phyloP scores from a whole-genome alignment of 208 protist species.

The Crithidia fasciculata region DNA sequence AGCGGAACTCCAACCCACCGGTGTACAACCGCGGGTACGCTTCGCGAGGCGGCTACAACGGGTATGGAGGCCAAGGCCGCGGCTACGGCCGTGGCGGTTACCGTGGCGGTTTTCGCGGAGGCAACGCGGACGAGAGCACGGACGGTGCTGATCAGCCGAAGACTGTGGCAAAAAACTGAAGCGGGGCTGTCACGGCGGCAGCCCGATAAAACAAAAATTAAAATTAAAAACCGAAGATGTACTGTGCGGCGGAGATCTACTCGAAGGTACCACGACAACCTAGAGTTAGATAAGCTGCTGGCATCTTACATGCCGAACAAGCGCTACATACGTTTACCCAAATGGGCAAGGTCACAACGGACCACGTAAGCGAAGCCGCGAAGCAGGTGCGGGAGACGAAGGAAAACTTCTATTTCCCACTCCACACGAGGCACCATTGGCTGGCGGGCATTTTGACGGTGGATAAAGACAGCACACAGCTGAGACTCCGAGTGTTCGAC shows the following conservation, averaged over 20 bases:
- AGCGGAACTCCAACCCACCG: not conserved
- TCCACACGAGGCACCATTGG: slow-evolving; percentile 3
- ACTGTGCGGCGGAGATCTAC: not conserved
- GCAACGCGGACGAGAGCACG: not conserved
- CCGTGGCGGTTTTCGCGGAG: slow-evolving; percentile 2
- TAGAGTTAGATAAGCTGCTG: not conserved
- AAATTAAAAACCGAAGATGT: no score
- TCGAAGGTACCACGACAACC: not conserved
- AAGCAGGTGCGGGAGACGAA: not conserved
- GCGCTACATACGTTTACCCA: not conserved
- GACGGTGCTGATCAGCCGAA: not conserved
- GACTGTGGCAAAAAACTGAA: not conserved
- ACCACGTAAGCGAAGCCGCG: not conserved
- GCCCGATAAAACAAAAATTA: not conserved
- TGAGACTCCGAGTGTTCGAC: slow-evolving; percentile 2
- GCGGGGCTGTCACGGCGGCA: not conserved
- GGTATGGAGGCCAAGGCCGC: not conserved
- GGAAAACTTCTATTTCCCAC: slow-evolving; percentile 3
- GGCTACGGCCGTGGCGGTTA: slow-evolving; percentile 2
- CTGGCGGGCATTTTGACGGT: not conserved
- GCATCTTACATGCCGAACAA: not conserved
- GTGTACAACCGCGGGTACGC: not conserved
- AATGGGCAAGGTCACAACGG: not conserved
- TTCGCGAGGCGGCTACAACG: not conserved
- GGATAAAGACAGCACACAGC: not conserved